Evolutionary conservation across 2,329 filamentous ascomycete genomes (phyloP).

Genomic region (Fusarium haematococcum): DNA sequence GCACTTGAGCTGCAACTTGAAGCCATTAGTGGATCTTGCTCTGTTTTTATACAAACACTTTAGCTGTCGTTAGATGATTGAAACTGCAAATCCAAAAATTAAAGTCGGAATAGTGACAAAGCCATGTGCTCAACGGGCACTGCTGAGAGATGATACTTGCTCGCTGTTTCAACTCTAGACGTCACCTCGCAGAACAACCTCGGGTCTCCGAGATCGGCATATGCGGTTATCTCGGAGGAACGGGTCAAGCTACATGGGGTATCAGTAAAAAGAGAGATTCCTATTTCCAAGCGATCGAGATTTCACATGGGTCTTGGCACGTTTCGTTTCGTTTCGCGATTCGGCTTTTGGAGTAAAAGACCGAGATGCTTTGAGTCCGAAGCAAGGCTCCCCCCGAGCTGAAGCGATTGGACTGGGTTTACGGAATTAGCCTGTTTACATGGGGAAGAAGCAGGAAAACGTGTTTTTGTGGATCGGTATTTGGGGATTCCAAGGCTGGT

Average conservation of each 20-base stretch:
- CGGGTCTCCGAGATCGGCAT: constrained; percentile 28
- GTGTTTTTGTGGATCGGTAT: background rate
- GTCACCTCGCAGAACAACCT: constrained; percentile 10
- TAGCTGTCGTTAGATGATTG: background rate
- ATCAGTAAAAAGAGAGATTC: background rate
- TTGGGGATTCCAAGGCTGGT: background rate
- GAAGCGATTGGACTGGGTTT: background rate
- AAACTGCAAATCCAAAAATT: background rate
- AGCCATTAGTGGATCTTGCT: background rate
- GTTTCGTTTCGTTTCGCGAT: background rate
- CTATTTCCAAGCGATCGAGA: background rate
- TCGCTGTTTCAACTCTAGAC: background rate
- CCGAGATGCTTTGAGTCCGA: constrained; percentile 8
- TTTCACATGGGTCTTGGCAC: background rate
- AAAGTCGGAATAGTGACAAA: too few relatives aligned
- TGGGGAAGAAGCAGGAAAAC: background rate
- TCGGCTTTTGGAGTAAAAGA: constrained; percentile 17
- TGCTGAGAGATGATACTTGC: background rate
- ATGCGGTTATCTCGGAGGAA: constrained; percentile 9
- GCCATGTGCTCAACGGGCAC: background rate
- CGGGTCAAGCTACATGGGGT: constrained; percentile 2
- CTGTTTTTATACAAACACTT: too few relatives aligned
- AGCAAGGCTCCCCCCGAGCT: background rate
- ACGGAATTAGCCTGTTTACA: background rate
- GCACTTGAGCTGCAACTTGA: background rate